Conservation (phyloP, 2,329 filamentous ascomycete species). For the Trichoderma sp. region DNA sequence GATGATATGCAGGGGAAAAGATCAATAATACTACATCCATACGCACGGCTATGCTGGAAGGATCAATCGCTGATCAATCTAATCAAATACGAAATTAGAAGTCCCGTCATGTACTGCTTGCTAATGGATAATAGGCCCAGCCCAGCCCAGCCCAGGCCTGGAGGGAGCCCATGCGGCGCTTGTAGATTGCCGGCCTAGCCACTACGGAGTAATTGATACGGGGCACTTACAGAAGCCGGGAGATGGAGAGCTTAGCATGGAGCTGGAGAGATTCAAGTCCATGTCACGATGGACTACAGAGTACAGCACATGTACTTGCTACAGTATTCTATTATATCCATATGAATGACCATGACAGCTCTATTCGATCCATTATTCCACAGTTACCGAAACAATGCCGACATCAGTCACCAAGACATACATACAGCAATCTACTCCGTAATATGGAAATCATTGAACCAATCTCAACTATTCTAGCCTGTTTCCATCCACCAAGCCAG, state of each 20-base stretch:
- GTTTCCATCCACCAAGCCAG: not conserved
- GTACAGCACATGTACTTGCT: not conserved
- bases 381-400: not conserved
- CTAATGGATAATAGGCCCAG: too few species aligned
- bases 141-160: not conserved
- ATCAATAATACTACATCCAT: too few species aligned
- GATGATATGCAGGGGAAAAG: not conserved
- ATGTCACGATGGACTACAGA: not conserved
- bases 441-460: too few species aligned
- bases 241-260: not conserved
- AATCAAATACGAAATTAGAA: not conserved
- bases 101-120: not conserved
- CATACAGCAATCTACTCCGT: not conserved
- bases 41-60: not conserved
- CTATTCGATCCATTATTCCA: not conserved
- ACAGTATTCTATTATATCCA: too few species aligned
- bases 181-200: not conserved
- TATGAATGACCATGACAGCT: not conserved
- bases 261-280: too few species aligned
- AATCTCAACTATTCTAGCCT: too few species aligned
- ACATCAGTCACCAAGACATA: not conserved
- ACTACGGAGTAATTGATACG: not conserved
- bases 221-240: not conserved
- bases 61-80: not conserved
- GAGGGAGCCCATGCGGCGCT: constrained; percentile 4